phyloP scores from a whole-genome alignment of 352 stramenopile genomes.

The Phytophthora pseudosyringae region DNA sequence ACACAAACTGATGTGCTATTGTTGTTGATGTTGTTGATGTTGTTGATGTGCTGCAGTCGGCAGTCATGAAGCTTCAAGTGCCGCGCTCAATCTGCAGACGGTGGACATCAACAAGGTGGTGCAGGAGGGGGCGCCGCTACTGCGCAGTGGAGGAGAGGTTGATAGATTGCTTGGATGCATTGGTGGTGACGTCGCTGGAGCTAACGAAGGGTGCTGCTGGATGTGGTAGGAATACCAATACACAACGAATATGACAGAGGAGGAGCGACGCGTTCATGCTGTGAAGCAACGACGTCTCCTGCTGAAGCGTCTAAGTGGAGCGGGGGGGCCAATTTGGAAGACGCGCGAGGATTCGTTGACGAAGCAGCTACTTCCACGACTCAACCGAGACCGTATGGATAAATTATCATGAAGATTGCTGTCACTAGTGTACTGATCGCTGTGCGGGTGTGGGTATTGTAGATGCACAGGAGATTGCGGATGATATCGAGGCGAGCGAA shows the following conservation, averaged over 20 bases:
- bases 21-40: not conserved
- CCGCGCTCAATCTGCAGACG: conserved; percentile 55
- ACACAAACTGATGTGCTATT: not conserved
- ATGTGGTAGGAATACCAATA: conserved; percentile 76
- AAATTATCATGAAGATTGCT: not conserved
- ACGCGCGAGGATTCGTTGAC: conserved; percentile 66
- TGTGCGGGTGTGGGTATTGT: conserved; percentile 11
- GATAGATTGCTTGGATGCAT: not conserved
- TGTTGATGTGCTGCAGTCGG: conserved; percentile 47
- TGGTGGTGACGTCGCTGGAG: not conserved
- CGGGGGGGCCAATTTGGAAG: conserved; percentile 59
- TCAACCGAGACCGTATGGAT: conserved; percentile 68
- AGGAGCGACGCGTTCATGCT: conserved; percentile 56
- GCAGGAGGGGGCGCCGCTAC: conserved; percentile 60
- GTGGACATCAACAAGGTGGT: conserved; percentile 71
- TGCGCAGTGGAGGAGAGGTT: conserved; percentile 82
- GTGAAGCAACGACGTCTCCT: conserved; percentile 73
- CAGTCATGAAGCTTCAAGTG: conserved; percentile 43
- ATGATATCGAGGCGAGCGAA: conserved; percentile 70
- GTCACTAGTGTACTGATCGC: not conserved
- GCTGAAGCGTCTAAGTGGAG: conserved; percentile 68
- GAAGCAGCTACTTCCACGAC: conserved; percentile 64
- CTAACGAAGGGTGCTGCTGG: not conserved
- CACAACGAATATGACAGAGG: conserved; percentile 57
- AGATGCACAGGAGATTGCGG: conserved; percentile 73